Evolutionary conservation across 208 protist genomes (phyloP).

Genomic region (Naegleria lovaniensis): DNA sequence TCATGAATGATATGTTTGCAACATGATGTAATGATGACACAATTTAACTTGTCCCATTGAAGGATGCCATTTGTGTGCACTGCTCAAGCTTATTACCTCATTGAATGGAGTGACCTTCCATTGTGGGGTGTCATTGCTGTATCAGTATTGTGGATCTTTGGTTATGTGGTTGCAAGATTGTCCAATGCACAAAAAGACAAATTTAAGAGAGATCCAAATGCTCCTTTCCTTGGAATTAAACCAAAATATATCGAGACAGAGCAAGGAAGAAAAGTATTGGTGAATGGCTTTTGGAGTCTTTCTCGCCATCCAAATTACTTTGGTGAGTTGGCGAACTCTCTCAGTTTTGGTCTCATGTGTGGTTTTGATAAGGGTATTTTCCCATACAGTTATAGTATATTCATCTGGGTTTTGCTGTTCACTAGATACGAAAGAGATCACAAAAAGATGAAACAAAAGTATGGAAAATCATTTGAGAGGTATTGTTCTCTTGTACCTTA

Average conservation of each 20-base stretch:
- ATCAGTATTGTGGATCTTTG: not conserved
- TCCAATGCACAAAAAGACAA: slow-evolving; percentile 13
- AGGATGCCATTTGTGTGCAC: slow-evolving; percentile 12
- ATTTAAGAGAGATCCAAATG: slow-evolving; percentile 24
- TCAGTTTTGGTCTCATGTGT: not conserved
- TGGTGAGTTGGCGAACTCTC: slow-evolving; percentile 17
- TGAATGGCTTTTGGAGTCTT: not conserved
- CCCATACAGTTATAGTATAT: not conserved
- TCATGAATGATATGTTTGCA: too few species aligned
- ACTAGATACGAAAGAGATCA: slow-evolving; percentile 6
- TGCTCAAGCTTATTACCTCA: not conserved
- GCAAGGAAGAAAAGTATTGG: not conserved
- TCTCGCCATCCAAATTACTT: slow-evolving; percentile 17
- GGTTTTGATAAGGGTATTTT: slow-evolving; percentile 6
- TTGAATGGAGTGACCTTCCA: not conserved
- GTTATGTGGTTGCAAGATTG: not conserved
- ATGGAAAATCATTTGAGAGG: not conserved
- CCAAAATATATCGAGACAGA: not conserved
- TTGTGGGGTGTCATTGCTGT: not conserved
- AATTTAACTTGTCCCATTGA: too few species aligned
- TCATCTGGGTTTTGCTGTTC: slow-evolving; percentile 3
- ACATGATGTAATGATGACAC: too few species aligned
- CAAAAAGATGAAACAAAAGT: not conserved
- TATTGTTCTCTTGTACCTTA: not conserved
- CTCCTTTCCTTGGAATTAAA: not conserved